Conservation (phyloP, 2,329 filamentous ascomycete genomes). For the Calonectria fujianensis region DNA sequence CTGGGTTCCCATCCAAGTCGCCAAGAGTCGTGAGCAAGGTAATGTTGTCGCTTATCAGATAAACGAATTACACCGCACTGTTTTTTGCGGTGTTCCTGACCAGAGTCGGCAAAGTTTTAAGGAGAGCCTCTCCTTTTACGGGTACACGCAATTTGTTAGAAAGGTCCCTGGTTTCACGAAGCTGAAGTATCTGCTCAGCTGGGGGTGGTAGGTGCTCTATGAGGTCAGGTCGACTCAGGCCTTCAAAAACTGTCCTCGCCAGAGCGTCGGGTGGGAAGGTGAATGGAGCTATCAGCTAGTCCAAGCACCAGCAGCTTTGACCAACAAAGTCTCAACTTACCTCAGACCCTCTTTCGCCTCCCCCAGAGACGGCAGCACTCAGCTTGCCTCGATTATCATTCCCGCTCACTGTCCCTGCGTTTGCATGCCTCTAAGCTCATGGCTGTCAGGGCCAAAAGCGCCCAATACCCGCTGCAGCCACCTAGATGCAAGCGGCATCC, state of each 20-base stretch:
- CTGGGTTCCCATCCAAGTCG: not conserved
- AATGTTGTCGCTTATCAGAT: slow-evolving; percentile 2
- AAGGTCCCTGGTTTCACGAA: not conserved
- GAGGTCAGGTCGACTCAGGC: not conserved
- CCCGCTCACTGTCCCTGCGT: not conserved
- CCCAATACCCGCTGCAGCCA: slow-evolving; percentile 16
- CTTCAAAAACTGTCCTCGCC: not conserved
- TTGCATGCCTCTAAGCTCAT: slow-evolving; percentile 1
- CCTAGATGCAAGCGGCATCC: slow-evolving; percentile 7
- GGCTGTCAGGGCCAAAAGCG: slow-evolving; percentile 7
- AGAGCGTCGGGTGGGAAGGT: not conserved
- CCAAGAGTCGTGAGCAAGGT: not conserved
- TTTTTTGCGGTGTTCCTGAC: not conserved
- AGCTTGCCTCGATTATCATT: not conserved
- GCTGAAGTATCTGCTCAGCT: not conserved
- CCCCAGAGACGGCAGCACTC: not conserved
- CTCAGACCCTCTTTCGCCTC: not conserved
- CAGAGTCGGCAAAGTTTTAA: not conserved
- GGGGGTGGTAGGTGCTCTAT: slow-evolving; percentile 10
- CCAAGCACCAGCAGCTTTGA: not conserved
- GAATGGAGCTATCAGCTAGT: not conserved
- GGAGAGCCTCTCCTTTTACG: slow-evolving; percentile 16
- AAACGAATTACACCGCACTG: not conserved
- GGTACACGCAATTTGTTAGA: slow-evolving; percentile 11
- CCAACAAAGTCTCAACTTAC: not conserved